Evolutionary conservation across 1,284 basidiomycete species (phyloP), one percentile per base, ranked within the genome.

Genomic region (Ganoderma lucidum): DNA sequence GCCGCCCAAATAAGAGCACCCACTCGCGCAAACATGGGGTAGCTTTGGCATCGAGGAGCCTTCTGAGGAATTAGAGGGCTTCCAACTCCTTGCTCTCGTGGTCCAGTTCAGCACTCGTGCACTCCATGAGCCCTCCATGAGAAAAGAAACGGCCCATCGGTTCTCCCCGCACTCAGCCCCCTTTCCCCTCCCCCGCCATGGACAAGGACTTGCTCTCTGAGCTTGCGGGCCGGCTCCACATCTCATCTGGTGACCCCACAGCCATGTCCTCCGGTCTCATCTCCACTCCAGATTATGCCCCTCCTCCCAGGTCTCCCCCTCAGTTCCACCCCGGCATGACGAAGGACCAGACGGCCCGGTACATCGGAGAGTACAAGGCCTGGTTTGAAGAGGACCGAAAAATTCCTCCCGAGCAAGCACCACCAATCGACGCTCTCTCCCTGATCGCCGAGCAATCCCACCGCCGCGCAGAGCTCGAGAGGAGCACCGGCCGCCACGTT

Each of bases 341-440:
- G 17, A 42, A 45, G 3, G 61, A 67, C 3, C 63, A 69, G 28
- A 55, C 62, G 28, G 19, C 60, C 1, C 68, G 58, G 28, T 69
- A 66, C 58, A 44, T 67, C 55, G 55, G 51, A 32, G 66, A 67
- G 6, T 71, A 71, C 44, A 44, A 60, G 55, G 65, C 61, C 3
- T 71, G 70, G 70, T 65, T 71, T 28, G 70, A 70, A n/a, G 72
- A 71, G 30, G 70, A 72, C 55, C 44, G 67, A 48, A 63, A 53
- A 8, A 55, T 69, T n/a, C 65, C 73, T 44, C 73, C 67, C 0
- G 63, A 65, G 17, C 63, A 56, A 6, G 60, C 69, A 2, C 62
- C 48, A 6, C 53, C n/a, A 35, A n/a, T 68, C 35, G 69, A 71
- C 42, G 63, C 66, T 23, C 61, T 41, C 35, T 37, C 37, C 19